Base-by-base conservation (phyloP, 345 rosid genomes). In the Alliaria petiolata region DNA sequence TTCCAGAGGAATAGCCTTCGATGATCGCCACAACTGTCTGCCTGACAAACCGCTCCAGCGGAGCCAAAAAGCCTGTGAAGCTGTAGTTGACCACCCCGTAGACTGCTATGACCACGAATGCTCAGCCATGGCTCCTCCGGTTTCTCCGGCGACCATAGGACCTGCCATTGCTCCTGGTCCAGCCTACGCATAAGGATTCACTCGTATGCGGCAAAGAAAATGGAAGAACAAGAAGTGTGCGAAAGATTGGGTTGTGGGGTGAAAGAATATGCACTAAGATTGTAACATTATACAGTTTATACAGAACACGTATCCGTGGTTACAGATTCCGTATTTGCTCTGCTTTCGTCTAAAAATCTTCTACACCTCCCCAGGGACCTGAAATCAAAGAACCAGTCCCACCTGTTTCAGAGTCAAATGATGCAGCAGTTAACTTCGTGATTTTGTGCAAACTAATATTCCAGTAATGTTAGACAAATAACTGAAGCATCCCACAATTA, bases 1-100 rank as follows among this genome's bases (percentile, higher is more conserved):
- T 16, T 72, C 88, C 0, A 82, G 53, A 33, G 90, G 89, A 33
- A 62, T 83, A 34, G 79, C 50, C 52, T 85, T 81, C 9, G 96
- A 90, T 43, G 96, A 93, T 50, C 79, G 92, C 20, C 50, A 79
- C 7, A 93, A 93, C 64, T 93, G 97, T 79, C 79, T 93, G 70
- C 90, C 89, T 0, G 82, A 87, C 58, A 91, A 83, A 81, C 87
- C 85, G 4, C 49, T 53, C n/a, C 98, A 93, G 69, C 79, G 92
- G 78, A 89, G 84, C 74, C 55, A 80, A 79, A 72, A 86, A 78
- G 86, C 59, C 45, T 93, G 98, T 33, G 49, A 77, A 38, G 75
- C 77, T 0, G 87, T 80, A 30, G 75, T 80, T 8, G 92, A 87
- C 77, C 89, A 89, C 69, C 96, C 92, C 0, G 74, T 87, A 1